Evolutionary conservation across 2,329 filamentous ascomycete species (phyloP).

Genomic region (Calonectria pteridis): DNA sequence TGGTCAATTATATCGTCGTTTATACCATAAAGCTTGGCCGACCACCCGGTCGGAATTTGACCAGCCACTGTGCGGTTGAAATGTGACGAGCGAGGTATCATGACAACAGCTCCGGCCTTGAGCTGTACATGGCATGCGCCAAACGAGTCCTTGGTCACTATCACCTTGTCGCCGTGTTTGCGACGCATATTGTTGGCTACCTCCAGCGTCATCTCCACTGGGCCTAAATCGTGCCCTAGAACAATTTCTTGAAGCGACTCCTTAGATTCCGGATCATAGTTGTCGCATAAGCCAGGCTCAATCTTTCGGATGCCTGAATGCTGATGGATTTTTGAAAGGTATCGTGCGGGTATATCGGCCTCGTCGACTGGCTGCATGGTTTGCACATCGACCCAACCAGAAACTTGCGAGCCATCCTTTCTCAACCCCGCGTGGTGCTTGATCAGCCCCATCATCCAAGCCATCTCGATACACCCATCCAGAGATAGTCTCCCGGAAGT

Average conservation of each 20-base stretch:
- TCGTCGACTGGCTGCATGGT: slow-evolving; percentile 95
- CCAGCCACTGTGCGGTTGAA: slow-evolving; percentile 98
- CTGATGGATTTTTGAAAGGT: slow-evolving; percentile 95
- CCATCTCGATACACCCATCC: slow-evolving; percentile 98
- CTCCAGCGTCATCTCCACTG: slow-evolving; percentile 97
- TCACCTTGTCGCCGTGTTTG: slow-evolving; percentile 93
- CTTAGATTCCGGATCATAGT: slow-evolving; percentile 97
- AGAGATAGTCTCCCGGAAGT: slow-evolving; percentile 95
- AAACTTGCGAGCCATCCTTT: slow-evolving; percentile 91
- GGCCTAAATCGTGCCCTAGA: slow-evolving; percentile 95
- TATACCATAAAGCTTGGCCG: slow-evolving; percentile 94
- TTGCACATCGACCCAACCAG: slow-evolving; percentile 96
- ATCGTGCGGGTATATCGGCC: slow-evolving; percentile 97
- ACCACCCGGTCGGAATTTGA: slow-evolving; percentile 97
- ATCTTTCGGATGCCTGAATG: slow-evolving; percentile 98
- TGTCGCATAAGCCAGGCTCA: slow-evolving; percentile 94
- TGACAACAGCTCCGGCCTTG: slow-evolving; percentile 93
- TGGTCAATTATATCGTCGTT: slow-evolving; percentile 98
- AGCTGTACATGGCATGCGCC: slow-evolving; percentile 93
- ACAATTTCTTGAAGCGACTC: slow-evolving; percentile 97
- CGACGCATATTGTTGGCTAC: slow-evolving; percentile 97
- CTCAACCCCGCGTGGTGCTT: slow-evolving; percentile 97
- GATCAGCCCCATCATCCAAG: slow-evolving; percentile 99
- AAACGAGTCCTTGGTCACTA: slow-evolving; percentile 94
- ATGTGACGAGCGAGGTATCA: slow-evolving; percentile 96